Evolutionary conservation across 2,329 filamentous ascomycete genomes (phyloP), one percentile per base, ranked within the genome.

Genomic region (Chaetomiaceae sp.): DNA sequence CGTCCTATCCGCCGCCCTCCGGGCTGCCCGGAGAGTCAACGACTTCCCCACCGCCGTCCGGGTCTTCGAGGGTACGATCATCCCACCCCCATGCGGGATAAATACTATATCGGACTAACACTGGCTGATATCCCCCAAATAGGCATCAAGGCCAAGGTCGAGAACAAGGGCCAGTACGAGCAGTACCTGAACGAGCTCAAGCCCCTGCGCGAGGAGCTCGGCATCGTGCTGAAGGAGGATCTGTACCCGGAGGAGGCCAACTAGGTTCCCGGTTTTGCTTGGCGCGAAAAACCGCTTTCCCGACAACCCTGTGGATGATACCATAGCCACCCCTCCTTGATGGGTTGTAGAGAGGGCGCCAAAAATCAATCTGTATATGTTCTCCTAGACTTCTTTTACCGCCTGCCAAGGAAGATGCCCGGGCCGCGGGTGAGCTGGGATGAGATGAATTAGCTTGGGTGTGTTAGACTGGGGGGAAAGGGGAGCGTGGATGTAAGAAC

Each of bases 111-210:
- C 40, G 25, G 9, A 6, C 21, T 2, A 44, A 27, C 32, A 41
- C 40, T 48, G 34, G 45, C 54, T 56, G 34, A 44, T 30, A 46
- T n/a, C 7, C 16, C n/a, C n/a, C 30, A 16, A 52, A 60, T 60
- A 96, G 91, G 92, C 69, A 87, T 99, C 82, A 96, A 96, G 80
- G 89, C 90, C 75, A 99, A 99, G 85, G 94, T 97, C 65, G 94
- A 99, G 84, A 99, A 95, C 84, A 87, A 90, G 75, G 83, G 84
- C 68, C 94, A 99, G 79, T 99, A 99, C 79, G 82, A 96, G 69
- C 87, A 96, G 79, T 96, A 95, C 76, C 85, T 99, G 58, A 81
- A 89, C 69, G 89, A 96, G 78, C 89, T 99, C 64, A 90, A 95
- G 80, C 80, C 86, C 61, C 80, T 97, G 67, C 86, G 91, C 67